Base-by-base conservation (phyloP, 2,329 filamentous ascomycete genomes). In the Decorospora gaudefroyi region DNA sequence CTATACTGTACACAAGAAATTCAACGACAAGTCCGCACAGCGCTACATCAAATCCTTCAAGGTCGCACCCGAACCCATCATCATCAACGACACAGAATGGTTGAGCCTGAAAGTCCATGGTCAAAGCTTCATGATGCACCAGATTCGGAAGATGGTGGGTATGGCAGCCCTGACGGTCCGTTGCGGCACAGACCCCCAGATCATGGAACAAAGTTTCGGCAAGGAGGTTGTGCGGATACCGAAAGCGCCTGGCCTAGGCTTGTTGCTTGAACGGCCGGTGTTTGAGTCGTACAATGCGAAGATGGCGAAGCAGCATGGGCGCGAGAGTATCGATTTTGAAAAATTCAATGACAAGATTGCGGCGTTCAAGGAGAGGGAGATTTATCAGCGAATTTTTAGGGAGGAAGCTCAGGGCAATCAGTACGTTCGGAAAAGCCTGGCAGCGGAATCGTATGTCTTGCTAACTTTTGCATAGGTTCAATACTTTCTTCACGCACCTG, bases 111-210 rank as follows among this genome's bases (percentile, higher is more conserved):
- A 95, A 69, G 91, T 99, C 16, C 93, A 99, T 71, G 93, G 93
- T 0, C 93, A 99, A 72, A 92, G 87, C 65, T 99, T 99, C 79
- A 99, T 99, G 93, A 99, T 99, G 93, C 93, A 99, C 72, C 93
- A 99, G 75, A 99, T 99, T 71, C 86, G 93, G 64, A 99, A 97
- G 74, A 97, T 99, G 93, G 89, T 99, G 11, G 90, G 88, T 43
- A 90, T 99, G 86, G 89, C 84, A 6, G 84, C 89, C 22, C 78
- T 99, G 48, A 77, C 92, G 4, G 86, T 95, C 5, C 85, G 93
- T 25, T 95, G 88, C 68, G 93, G 90, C 36, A 85, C 85, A n/a
- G 78, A 87, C 3, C 76, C 84, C 3, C 74, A 81, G 8, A 82
- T 87, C 18, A 88, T 99, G 57, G 69, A 74, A 1, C 81, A 95